A percentile compares a stretch with the other conserved stretches of the same genome.
These are phyloP conservation scores for Agapanthus africanus DNA, from an alignment of 106 monocot genomes.

Conservation along the genomic window DNA sequence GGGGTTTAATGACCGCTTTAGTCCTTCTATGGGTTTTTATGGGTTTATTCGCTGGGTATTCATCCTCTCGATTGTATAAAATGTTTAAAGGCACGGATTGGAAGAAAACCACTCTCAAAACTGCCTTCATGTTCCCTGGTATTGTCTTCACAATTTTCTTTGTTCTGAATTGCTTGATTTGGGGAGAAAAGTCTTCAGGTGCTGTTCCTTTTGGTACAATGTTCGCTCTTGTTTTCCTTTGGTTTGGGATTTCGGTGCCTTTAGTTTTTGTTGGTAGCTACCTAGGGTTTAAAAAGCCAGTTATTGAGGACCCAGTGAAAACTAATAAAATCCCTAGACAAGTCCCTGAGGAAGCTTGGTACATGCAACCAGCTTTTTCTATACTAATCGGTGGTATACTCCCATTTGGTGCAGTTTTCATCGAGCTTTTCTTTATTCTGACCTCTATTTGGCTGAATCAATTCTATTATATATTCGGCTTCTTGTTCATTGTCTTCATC, in stretches of 20 bases:
- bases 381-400: slow-evolving; percentile 59
- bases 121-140: slow-evolving; percentile 62
- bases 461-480: slow-evolving; percentile 78
- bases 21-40: slow-evolving; percentile 76
- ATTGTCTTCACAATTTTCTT: slow-evolving; percentile 56
- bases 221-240: slow-evolving; percentile 64
- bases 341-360: slow-evolving; percentile 66
- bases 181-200: slow-evolving; percentile 74
- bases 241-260: slow-evolving; percentile 76
- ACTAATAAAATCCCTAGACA: slow-evolving; percentile 70
- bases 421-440: slow-evolving; percentile 66
- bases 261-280: slow-evolving; percentile 63
- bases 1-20: slow-evolving; percentile 71
- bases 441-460: slow-evolving; percentile 73
- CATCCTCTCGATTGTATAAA: slow-evolving; percentile 54
- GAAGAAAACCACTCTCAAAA: slow-evolving; percentile 64
- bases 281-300: slow-evolving; percentile 56
- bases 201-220: slow-evolving; percentile 72
- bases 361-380: slow-evolving; percentile 71
- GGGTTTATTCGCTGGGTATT: slow-evolving; percentile 67
- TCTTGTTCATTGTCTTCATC: slow-evolving; percentile 62
- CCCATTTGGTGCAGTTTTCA: slow-evolving; percentile 68
- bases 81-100: slow-evolving; percentile 74
- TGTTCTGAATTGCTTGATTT: slow-evolving; percentile 58
- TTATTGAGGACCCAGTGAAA: slow-evolving; percentile 60